Conservation (phyloP, 2,329 filamentous ascomycete genomes). For the Exserohilum rostratum region DNA sequence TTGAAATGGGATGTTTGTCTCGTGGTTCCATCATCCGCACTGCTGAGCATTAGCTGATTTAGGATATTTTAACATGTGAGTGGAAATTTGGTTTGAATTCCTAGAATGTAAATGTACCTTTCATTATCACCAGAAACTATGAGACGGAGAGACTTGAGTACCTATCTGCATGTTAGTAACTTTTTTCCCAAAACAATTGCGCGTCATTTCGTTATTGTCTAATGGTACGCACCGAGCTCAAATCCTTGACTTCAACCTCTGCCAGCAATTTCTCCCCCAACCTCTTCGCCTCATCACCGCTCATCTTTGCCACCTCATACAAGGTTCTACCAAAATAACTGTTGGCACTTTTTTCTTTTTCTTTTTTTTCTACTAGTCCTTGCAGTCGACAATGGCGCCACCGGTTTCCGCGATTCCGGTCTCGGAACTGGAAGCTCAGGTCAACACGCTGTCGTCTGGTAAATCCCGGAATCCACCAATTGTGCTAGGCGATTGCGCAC, state of each 20-base stretch:
- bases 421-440: slow-evolving; percentile 56
- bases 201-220: background rate
- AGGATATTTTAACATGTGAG: background rate
- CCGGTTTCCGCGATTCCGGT: slow-evolving; percentile 60
- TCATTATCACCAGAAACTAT: slow-evolving; percentile 20
- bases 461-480: slow-evolving; percentile 60
- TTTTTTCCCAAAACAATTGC: background rate
- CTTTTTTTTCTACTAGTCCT: background rate
- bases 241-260: slow-evolving; percentile 41
- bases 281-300: slow-evolving; percentile 47
- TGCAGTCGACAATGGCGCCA: slow-evolving; percentile 58
- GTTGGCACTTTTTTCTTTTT: background rate
- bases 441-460: slow-evolving; percentile 60
- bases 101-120: slow-evolving; percentile 7
- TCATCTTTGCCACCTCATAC: slow-evolving; percentile 13
- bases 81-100: background rate
- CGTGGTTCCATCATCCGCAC: background rate
- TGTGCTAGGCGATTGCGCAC: slow-evolving; percentile 60
- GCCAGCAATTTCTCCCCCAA: slow-evolving; percentile 61
- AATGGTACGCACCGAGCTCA: slow-evolving; percentile 33
- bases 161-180: slow-evolving; percentile 33
- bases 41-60: background rate
- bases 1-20: slow-evolving; percentile 41
- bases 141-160: slow-evolving; percentile 48
- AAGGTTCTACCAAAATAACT: background rate